Conservation (phyloP, 2,329 filamentous ascomycete genomes). For the Aureobasidium sp. region DNA sequence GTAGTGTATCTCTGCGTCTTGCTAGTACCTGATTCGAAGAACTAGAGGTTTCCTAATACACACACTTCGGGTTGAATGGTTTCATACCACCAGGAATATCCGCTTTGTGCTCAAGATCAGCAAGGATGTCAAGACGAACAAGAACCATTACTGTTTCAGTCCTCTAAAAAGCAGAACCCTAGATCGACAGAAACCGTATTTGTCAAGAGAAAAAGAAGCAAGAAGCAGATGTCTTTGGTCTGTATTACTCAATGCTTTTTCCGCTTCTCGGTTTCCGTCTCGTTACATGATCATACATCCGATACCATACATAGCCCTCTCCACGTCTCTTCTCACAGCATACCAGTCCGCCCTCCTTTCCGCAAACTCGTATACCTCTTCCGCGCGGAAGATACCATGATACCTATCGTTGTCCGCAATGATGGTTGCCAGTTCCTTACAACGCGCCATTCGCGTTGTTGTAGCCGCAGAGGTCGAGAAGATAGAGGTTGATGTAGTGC, state of each 20-base stretch:
- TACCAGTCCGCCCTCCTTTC: slow-evolving; percentile 95
- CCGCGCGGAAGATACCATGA: slow-evolving; percentile 82
- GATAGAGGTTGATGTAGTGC: slow-evolving; percentile 17
- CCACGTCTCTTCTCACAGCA: slow-evolving; percentile 75
- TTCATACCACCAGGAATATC: too few relatives aligned
- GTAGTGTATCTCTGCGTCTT: neutral
- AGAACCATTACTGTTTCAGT: too few relatives aligned
- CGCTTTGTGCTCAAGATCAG: too few relatives aligned
- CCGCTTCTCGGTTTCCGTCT: too few relatives aligned
- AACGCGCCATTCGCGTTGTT: slow-evolving; percentile 52
- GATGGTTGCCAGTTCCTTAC: slow-evolving; percentile 89
- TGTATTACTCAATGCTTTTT: too few relatives aligned
- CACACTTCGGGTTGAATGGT: neutral
- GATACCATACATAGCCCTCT: slow-evolving; percentile 94
- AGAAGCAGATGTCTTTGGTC: too few relatives aligned
- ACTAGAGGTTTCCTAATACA: neutral
- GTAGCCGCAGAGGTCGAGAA: neutral
- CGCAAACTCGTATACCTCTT: slow-evolving; percentile 97
- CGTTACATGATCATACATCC: slow-evolving; percentile 74
- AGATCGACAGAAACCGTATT: too few relatives aligned
- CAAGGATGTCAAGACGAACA: too few relatives aligned
- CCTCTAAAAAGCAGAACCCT: too few relatives aligned
- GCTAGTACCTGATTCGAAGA: neutral
- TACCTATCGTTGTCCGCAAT: slow-evolving; percentile 90
- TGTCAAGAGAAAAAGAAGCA: too few relatives aligned